Evolutionary conservation across 1,139 yeast genomes (phyloP).

Genomic region (Geotrichum candidum): DNA sequence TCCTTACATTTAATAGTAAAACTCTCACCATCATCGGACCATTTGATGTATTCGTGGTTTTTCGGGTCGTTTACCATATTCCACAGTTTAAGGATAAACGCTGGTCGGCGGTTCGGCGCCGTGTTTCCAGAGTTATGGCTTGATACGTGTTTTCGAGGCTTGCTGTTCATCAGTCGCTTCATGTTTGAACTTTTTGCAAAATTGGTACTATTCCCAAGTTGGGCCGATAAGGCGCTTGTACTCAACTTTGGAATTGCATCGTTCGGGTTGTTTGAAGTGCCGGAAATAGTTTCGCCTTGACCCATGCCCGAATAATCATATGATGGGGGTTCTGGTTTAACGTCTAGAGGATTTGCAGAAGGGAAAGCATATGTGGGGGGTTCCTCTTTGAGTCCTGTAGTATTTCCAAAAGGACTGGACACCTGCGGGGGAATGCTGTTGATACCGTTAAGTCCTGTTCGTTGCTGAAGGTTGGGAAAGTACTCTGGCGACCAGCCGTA

Average conservation of each 20-base stretch:
- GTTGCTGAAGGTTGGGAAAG: background rate
- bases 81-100: conserved; percentile 91
- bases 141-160: conserved; percentile 23
- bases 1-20: conserved; percentile 78
- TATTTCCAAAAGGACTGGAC: background rate
- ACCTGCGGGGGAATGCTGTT: background rate
- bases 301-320: background rate
- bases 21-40: conserved; percentile 82
- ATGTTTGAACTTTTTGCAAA: conserved; percentile 1
- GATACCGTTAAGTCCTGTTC: background rate
- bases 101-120: conserved; percentile 38
- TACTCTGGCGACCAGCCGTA: conserved; percentile 14
- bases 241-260: conserved; percentile 12
- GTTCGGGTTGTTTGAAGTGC: background rate
- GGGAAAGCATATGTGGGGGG: too few species aligned
- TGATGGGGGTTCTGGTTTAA: background rate
- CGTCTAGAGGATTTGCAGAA: background rate
- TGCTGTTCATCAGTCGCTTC: conserved; percentile 19
- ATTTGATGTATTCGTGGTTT: conserved; percentile 55
- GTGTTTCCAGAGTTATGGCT: conserved; percentile 21
- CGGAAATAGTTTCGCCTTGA: background rate
- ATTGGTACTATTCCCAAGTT: background rate
- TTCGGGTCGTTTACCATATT: conserved; percentile 89
- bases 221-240: conserved; percentile 8
- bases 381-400: background rate